Conservation (phyloP, 495 filamentous ascomycete genomes). For the Bacidia rubella region DNA sequence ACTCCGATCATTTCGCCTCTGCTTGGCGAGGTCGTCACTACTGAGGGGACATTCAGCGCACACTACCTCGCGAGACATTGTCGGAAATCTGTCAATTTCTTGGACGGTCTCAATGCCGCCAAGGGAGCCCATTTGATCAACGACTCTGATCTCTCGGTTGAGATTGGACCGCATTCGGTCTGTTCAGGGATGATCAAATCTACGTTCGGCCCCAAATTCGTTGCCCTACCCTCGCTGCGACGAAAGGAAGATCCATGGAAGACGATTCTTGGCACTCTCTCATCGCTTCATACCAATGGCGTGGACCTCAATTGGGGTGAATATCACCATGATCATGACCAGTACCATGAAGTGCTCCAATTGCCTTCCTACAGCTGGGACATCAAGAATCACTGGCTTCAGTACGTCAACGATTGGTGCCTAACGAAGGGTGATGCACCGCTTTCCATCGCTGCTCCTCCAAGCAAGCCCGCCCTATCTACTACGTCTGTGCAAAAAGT, state of each 20-base stretch:
- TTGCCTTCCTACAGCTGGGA: constrained; percentile 70
- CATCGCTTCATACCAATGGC: constrained; percentile 49
- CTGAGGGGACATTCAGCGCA: constrained; percentile 37
- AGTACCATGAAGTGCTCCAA: constrained; percentile 45
- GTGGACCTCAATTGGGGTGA: constrained; percentile 64
- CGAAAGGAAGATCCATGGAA: constrained; percentile 48
- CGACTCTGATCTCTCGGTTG: constrained; percentile 30
- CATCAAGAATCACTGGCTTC: constrained; percentile 71
- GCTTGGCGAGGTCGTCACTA: constrained; percentile 34
- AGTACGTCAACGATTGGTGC: constrained; percentile 51
- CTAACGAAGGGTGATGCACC: constrained; percentile 34
- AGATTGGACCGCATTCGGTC: constrained; percentile 50
- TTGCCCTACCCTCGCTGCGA: constrained; percentile 46
- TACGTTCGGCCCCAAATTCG: constrained; percentile 41
- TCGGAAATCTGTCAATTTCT: constrained; percentile 62
- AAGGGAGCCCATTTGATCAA: constrained; percentile 20
- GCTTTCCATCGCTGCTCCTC: constrained; percentile 34
- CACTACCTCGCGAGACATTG: constrained; percentile 54
- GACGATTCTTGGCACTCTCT: constrained; percentile 44
- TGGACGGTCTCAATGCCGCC: constrained; percentile 23
- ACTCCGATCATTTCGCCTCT: constrained; percentile 47
- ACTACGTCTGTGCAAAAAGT: constrained; percentile 34
- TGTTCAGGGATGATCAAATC: constrained; percentile 57
- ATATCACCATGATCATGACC: constrained; percentile 57
- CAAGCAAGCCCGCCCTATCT: constrained; percentile 10